A percentile compares a stretch with the other conserved stretches of the same genome.
Conservation (phyloP, 2,329 filamentous ascomycete species). For the Ceratocystis alfenasii region DNA sequence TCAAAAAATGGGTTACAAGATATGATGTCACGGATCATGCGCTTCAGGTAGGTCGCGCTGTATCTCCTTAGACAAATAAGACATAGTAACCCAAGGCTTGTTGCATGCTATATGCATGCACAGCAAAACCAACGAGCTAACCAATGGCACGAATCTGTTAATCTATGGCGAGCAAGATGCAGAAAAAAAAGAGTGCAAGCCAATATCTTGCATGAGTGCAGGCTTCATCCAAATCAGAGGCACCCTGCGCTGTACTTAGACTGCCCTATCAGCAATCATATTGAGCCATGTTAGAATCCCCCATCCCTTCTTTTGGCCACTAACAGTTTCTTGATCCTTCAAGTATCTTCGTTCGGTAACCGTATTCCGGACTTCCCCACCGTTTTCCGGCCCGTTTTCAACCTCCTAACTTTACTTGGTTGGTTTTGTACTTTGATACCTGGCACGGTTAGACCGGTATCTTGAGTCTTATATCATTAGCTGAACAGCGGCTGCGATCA, state of each 20-base stretch:
- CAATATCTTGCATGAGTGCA: no score
- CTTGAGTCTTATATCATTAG: not conserved
- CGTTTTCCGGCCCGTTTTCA: not conserved
- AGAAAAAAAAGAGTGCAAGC: not conserved
- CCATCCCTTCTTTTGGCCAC: not conserved
- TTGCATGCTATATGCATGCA: not conserved
- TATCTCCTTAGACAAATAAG: not conserved
- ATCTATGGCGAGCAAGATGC: not conserved
- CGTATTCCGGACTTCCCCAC: conserved; percentile 9
- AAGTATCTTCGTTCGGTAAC: not conserved
- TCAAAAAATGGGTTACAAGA: not conserved
- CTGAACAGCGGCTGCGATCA: not conserved
- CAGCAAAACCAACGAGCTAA: not conserved
- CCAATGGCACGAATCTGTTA: not conserved
- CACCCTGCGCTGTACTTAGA: no score
- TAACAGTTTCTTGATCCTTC: not conserved
- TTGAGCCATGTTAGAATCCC: not conserved
- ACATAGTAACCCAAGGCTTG: not conserved
- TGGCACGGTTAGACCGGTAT: no score
- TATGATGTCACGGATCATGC: conserved; percentile 7
- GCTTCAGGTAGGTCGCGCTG: not conserved
- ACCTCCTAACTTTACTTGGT: not conserved
- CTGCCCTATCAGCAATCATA: no score
- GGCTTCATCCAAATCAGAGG: no score
- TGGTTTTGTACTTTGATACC: not conserved